These are phyloP conservation scores for Oryza australiensis DNA, from an alignment of 176 grass and related monocot genomes.

Conservation along the genomic window DNA sequence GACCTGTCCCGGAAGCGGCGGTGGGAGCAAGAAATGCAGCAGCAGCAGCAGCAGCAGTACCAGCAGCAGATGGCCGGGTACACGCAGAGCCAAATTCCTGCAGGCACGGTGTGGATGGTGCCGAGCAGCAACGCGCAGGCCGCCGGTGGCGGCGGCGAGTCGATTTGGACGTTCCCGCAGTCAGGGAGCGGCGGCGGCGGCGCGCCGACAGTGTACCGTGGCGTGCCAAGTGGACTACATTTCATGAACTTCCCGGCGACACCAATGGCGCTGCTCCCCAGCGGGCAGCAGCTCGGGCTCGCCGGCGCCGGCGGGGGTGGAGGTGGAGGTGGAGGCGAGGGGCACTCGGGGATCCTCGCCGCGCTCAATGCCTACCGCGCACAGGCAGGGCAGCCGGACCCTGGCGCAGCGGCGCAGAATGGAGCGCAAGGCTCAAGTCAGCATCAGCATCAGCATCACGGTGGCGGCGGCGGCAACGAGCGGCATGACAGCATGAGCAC, in stretches of 20 bases:
- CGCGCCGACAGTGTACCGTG: constrained; percentile 60
- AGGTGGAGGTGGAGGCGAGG: constrained; percentile 15
- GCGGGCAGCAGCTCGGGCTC: constrained; percentile 52
- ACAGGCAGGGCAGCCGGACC: constrained; percentile 39
- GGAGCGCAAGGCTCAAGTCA: constrained; percentile 20
- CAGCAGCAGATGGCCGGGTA: constrained; percentile 91
- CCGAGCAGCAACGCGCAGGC: constrained; percentile 68
- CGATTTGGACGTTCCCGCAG: constrained; percentile 85
- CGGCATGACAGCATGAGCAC: constrained; percentile 72
- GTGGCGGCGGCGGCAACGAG: constrained; percentile 21
- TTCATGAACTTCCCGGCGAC: constrained; percentile 54
- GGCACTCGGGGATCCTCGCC: constrained; percentile 43
- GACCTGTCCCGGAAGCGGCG: constrained; percentile 58
- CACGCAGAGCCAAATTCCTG: constrained; percentile 68
- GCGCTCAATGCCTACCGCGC: constrained; percentile 66
- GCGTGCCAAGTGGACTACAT: constrained; percentile 67
- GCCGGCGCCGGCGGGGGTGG: not conserved
- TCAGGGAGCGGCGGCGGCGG: constrained; percentile 16
- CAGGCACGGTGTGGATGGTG: constrained; percentile 87
- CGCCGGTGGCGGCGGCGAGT: constrained; percentile 46
- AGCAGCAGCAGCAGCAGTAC: constrained; percentile 58
- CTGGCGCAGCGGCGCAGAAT: constrained; percentile 36
- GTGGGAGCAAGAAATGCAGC: constrained; percentile 72
- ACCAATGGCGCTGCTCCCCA: constrained; percentile 47
- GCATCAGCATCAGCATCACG: constrained; percentile 25